phyloP scores from a whole-genome alignment of 768 basidiomycete species.

The Tulasnella sp. region DNA sequence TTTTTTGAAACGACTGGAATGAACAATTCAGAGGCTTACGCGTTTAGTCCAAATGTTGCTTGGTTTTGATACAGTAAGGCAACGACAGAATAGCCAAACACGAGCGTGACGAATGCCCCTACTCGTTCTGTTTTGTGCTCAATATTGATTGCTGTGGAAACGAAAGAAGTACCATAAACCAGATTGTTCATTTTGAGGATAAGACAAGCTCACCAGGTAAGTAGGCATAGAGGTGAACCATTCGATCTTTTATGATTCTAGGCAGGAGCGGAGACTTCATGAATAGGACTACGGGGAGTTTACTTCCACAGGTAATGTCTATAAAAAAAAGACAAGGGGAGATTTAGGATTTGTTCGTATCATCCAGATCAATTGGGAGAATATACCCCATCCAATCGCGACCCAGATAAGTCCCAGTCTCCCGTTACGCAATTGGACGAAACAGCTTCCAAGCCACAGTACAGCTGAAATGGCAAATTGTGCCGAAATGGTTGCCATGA shows the following conservation, averaged over 20 bases:
- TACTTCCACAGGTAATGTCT: not conserved
- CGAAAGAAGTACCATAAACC: too few relatives aligned
- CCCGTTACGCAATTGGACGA: not conserved
- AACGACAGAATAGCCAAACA: conserved; percentile 22
- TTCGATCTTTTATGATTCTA: not conserved
- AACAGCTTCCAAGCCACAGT: conserved; percentile 5
- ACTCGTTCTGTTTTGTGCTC: conserved; percentile 29
- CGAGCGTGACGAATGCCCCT: conserved; percentile 28
- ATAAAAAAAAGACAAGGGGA: too few relatives aligned
- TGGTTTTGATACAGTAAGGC: conserved; percentile 16
- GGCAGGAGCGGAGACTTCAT: not conserved
- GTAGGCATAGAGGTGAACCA: not conserved
- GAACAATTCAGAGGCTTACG: not conserved
- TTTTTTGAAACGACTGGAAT: too few relatives aligned
- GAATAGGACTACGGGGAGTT: not conserved
- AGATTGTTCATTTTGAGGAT: too few relatives aligned
- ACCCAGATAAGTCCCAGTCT: conserved; percentile 4
- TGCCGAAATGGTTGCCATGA: not conserved
- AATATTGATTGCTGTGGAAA: conserved; percentile 29
- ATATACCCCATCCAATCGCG: conserved; percentile 4
- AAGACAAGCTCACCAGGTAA: conserved; percentile 3
- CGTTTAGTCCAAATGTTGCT: conserved; percentile 7
- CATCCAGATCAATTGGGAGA: not conserved
- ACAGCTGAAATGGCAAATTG: not conserved
- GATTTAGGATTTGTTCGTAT: not conserved